These are phyloP conservation scores for Solanum chmielewskii DNA, from an alignment of 257 asterid genomes.

Conservation along the genomic window DNA sequence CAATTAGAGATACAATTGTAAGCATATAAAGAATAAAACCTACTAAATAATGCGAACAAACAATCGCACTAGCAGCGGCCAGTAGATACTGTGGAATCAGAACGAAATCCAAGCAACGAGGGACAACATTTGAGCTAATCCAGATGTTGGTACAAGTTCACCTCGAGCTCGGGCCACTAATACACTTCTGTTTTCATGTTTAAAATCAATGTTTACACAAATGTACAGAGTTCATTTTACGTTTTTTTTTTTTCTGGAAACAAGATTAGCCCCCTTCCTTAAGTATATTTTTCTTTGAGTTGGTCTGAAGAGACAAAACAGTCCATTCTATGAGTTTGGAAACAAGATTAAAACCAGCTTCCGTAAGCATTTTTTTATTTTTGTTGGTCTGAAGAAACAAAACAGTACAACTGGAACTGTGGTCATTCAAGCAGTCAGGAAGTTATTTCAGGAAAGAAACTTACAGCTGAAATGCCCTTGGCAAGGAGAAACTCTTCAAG, in stretches of 20 bases:
- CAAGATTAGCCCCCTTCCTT: background rate
- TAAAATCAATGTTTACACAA: background rate
- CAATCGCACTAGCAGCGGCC: background rate
- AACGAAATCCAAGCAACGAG: background rate
- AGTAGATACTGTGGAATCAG: background rate
- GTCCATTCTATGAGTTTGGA: background rate
- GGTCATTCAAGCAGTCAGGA: background rate
- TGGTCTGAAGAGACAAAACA: background rate
- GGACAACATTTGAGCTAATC: background rate
- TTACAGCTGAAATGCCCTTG: constrained; percentile 84
- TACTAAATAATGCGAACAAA: background rate
- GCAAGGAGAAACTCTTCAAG: constrained; percentile 90
- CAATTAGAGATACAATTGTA: background rate
- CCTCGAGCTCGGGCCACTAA: background rate
- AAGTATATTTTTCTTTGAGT: background rate
- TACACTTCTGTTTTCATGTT: background rate
- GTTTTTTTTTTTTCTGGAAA: no score
- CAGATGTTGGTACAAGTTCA: background rate
- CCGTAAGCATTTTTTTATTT: background rate
- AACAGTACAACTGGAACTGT: background rate
- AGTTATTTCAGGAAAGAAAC: constrained; percentile 1
- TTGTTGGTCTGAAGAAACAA: background rate
- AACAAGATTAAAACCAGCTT: background rate
- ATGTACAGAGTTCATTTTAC: background rate
- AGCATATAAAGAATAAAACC: background rate